Evolutionary conservation across 352 stramenopile species (phyloP).

Genomic region (Pythium pyrilobum): DNA sequence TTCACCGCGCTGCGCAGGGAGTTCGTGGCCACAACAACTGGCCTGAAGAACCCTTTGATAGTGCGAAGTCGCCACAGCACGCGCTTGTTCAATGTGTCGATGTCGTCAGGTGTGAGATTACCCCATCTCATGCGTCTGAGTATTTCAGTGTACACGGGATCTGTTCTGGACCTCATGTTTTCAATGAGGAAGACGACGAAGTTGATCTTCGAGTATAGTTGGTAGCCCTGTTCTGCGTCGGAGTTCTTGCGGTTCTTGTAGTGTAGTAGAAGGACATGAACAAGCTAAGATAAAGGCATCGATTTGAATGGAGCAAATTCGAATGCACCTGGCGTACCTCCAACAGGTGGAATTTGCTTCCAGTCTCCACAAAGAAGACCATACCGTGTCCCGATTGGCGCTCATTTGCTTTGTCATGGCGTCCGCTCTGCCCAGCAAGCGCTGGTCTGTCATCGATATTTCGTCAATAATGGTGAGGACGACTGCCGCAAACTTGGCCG

Average conservation of each 20-base stretch:
- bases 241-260: background rate
- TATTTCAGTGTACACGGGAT: background rate
- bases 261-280: background rate
- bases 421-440: background rate
- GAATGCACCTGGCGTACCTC: background rate
- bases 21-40: background rate
- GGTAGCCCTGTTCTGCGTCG: background rate
- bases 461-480: background rate
- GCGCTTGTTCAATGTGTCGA: background rate
- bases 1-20: background rate
- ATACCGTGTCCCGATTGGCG: background rate
- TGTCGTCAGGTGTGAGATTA: background rate
- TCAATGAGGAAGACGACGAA: constrained; percentile 2
- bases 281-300: too few relatives aligned
- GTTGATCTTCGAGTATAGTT: background rate
- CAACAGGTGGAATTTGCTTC: background rate
- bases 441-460: constrained; percentile 1
- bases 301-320: background rate
- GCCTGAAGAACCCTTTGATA: background rate
- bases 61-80: background rate
- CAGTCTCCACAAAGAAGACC: background rate
- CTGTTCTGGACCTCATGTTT: background rate
- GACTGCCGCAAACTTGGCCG: background rate
- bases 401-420: background rate
- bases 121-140: background rate